These are phyloP conservation scores for Klebsormidium nitens DNA, from an alignment of 139 green algal species.

Conservation along the genomic window DNA sequence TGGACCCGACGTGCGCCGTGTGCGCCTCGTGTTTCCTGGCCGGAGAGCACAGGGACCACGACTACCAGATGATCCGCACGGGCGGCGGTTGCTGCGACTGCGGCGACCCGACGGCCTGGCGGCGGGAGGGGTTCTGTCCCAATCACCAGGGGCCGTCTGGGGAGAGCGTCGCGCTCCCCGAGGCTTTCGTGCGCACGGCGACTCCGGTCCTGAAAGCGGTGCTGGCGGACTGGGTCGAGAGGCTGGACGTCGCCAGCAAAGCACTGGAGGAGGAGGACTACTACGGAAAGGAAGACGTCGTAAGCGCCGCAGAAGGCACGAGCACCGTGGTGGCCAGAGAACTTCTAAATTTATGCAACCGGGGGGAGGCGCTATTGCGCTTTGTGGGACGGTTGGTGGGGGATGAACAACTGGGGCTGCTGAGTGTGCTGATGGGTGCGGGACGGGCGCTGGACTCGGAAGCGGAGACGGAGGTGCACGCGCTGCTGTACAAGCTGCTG, in stretches of 20 bases:
- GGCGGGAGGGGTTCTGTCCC: conserved; percentile 21
- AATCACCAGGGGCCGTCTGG: conserved; percentile 10
- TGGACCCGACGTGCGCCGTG: conserved; percentile 39
- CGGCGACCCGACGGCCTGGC: conserved; percentile 38
- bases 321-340: conserved; percentile 1
- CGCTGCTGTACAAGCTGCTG: conserved; percentile 40
- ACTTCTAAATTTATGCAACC: conserved; percentile 17
- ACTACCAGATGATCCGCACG: conserved; percentile 42
- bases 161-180: conserved; percentile 8
- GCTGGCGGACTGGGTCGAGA: conserved; percentile 14
- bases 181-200: conserved; percentile 19
- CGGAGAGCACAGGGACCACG: conserved; percentile 39
- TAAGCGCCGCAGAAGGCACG: neutral
- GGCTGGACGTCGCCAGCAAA: neutral
- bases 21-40: conserved; percentile 38
- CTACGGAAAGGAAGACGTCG: neutral
- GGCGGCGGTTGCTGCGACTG: conserved; percentile 44
- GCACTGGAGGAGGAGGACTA: neutral
- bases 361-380: conserved; percentile 12
- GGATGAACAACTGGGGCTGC: neutral
- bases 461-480: neutral
- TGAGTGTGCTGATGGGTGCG: conserved; percentile 8
- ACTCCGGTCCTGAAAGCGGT: conserved; percentile 16
- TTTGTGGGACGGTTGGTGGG: conserved; percentile 7
- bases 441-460: neutral